Evolutionary conservation across 129 eudicot genomes (phyloP).

Genomic region (carrot (Daucus carota)): DH1_v3.0 NC_030385.2:46730501-46731000

Average conservation of each 20-base stretch:
- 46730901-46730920: constrained; percentile 24
- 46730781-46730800: neutral
- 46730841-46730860: constrained; percentile 11
- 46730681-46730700: no score
- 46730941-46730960: neutral
- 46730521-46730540: no score
- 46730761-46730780: neutral
- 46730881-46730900: constrained; percentile 23
- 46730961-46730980: constrained; percentile 2
- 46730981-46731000: neutral
- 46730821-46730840: constrained; percentile 8
- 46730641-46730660: no score
- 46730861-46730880: constrained; percentile 17
- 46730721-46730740: no score
- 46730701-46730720: no score
- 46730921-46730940: constrained; percentile 6
- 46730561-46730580: no score
- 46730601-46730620: no score
- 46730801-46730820: constrained; percentile 11
- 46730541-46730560: no score
- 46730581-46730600: no score
- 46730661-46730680: no score
- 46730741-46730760: neutral
- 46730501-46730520: no score
- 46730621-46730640: no score